A percentile compares a stretch with the other conserved stretches of the same genome.
Evolutionary conservation across 108 stramenopile genomes (phyloP).

Genomic region (Asterionellopsis glacialis): DNA sequence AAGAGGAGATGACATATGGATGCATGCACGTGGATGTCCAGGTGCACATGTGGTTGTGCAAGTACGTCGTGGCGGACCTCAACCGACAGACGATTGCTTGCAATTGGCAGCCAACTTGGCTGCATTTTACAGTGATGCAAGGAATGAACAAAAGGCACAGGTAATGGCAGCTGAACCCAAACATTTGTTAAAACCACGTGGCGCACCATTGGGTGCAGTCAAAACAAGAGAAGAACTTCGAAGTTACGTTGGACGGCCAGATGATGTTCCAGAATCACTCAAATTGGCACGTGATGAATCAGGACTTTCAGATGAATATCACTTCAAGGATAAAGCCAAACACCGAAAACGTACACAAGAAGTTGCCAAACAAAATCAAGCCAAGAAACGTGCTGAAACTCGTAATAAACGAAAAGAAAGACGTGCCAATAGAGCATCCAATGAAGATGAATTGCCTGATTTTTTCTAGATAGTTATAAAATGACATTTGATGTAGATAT

Average conservation of each 20-base stretch:
- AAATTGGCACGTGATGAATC: slow-evolving; percentile 63
- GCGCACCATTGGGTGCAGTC: slow-evolving; percentile 82
- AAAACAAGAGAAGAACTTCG: slow-evolving; percentile 68
- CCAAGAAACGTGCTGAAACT: background rate
- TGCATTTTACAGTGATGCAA: slow-evolving; percentile 75
- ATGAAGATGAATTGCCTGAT: too few species aligned
- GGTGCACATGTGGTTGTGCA: slow-evolving; percentile 83
- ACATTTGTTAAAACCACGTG: slow-evolving; percentile 77
- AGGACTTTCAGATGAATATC: slow-evolving; percentile 63
- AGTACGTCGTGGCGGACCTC: slow-evolving; percentile 53
- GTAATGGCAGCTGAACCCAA: slow-evolving; percentile 80
- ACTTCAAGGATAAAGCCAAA: slow-evolving; percentile 54
- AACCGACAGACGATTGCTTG: slow-evolving; percentile 57
- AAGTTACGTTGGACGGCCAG: slow-evolving; percentile 62
- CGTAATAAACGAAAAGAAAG: background rate
- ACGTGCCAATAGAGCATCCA: too few species aligned
- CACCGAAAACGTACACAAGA: slow-evolving; percentile 59
- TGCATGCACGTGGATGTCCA: slow-evolving; percentile 78
- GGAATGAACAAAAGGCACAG: slow-evolving; percentile 62
- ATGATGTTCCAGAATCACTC: slow-evolving; percentile 64
- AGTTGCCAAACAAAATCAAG: slow-evolving; percentile 18
- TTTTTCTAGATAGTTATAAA: too few species aligned
- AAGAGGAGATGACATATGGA: slow-evolving; percentile 76
- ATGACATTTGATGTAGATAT: too few species aligned
- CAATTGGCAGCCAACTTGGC: slow-evolving; percentile 82